Conservation (phyloP, 1,139 yeast genomes). For the Saccharomycopsis hybrid region DNA sequence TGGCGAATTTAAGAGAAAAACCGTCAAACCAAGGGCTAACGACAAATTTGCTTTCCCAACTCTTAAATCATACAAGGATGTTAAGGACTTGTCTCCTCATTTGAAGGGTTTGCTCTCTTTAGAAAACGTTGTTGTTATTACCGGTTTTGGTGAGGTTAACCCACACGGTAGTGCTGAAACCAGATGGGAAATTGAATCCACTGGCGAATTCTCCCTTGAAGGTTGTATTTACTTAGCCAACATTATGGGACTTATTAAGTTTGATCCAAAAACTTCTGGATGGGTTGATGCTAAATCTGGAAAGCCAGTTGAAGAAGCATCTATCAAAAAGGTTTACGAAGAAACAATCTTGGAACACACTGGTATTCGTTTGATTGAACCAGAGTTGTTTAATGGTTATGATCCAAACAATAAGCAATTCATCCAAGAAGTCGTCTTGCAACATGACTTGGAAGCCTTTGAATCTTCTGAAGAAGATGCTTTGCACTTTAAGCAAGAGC, state of each 20-base stretch:
- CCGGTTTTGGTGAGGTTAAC: conserved; percentile 97
- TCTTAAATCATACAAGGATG: conserved; percentile 67
- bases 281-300: conserved; percentile 96
- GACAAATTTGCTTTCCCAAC: conserved; percentile 91
- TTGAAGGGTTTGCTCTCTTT: conserved; percentile 89
- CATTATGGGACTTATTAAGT: conserved; percentile 97
- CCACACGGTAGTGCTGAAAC: conserved; percentile 99
- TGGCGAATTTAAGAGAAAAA: conserved; percentile 44
- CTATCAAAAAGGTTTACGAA: conserved; percentile 88
- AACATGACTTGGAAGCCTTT: conserved; percentile 93
- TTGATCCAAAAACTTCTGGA: conserved; percentile 76
- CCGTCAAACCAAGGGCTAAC: conserved; percentile 79
- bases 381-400: conserved; percentile 89
- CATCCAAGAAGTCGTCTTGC: conserved; percentile 91
- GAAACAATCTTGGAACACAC: conserved; percentile 81
- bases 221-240: conserved; percentile 99
- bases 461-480: conserved; percentile 96
- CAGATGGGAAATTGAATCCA: conserved; percentile 98
- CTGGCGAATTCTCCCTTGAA: conserved; percentile 93
- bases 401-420: conserved; percentile 90
- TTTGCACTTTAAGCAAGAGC: conserved; percentile 86
- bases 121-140: conserved; percentile 85
- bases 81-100: conserved; percentile 60
- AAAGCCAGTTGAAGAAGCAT: conserved; percentile 91
- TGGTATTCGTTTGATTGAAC: conserved; percentile 95